A percentile compares a stretch with the other conserved stretches of the same genome.
phyloP scores from a whole-genome alignment of 2,329 filamentous ascomycete species.

The Aaosphaeria pasadenensis region DNA sequence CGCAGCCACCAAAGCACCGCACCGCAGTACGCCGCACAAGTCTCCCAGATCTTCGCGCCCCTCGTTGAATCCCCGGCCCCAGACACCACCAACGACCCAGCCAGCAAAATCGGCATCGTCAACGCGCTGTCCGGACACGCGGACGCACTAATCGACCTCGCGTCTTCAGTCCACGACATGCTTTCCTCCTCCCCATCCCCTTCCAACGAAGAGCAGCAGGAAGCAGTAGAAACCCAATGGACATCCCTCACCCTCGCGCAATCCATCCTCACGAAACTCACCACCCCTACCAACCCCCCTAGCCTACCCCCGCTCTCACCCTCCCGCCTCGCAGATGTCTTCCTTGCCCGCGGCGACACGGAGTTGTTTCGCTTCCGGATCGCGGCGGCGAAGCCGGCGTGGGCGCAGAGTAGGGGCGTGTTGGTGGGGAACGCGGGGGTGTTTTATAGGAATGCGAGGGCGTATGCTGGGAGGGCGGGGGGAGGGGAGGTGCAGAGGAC shows the following conservation, averaged over 20 bases:
- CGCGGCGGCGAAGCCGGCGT: conserved; percentile 21
- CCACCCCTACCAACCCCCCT: conserved; percentile 7
- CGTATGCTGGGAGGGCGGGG: conserved; percentile 28
- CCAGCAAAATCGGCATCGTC: conserved; percentile 50
- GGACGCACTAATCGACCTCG: conserved; percentile 55
- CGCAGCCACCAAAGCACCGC: conserved; percentile 49
- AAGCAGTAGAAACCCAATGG: conserved; percentile 26
- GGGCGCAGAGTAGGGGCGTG: conserved; percentile 29
- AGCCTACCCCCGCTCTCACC: conserved; percentile 15
- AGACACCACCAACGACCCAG: conserved; percentile 50
- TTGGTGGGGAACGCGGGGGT: conserved; percentile 39
- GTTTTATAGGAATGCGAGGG: conserved; percentile 32
- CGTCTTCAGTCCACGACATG: conserved; percentile 42
- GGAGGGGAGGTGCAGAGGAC: conserved; percentile 28
- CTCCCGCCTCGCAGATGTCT: conserved; percentile 27
- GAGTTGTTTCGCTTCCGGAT: conserved; percentile 35
- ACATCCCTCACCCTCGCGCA: conserved; percentile 30
- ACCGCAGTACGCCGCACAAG: conserved; percentile 50
- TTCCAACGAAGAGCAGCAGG: conserved; percentile 2
- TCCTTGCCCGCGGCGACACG: conserved; percentile 29
- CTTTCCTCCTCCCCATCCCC: conserved; percentile 11
- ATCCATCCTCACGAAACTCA: conserved; percentile 22
- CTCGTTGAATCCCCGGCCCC: conserved; percentile 35
- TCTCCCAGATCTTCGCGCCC: conserved; percentile 35
- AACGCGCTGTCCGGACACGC: conserved; percentile 54